Evolutionary conservation across 768 basidiomycete genomes (phyloP), one percentile per base, ranked within the genome.

Genomic region (Auricularia cornea): DNA sequence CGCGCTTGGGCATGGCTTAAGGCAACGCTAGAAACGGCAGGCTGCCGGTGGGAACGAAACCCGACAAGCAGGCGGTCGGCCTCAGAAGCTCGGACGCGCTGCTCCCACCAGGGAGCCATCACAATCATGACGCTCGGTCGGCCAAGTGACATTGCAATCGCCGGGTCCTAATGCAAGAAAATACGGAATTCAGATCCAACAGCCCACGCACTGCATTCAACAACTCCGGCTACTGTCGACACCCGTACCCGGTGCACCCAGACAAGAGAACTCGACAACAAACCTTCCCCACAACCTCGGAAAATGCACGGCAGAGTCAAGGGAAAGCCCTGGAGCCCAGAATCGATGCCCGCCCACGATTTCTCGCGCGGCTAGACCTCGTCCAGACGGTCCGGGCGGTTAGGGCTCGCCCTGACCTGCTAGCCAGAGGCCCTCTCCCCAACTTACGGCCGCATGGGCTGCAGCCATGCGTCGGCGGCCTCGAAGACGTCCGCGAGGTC

Each of bases 401-500:
- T n/a, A 60, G 18, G 29, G 20, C 28, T 59, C 35, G 35, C 35
- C 35, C 35, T 14, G 16, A 38, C 35, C 35, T 38, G 35, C 57
- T 26, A 28, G 12, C 57, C 31, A 20, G 57, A 26, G 20, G 35
- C 30, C 29, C 28, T 3, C 28, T 20, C 12, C 41, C 23, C 38
- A 67, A 64, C 68, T 85, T 80, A 92, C 68, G 91, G 91, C 69
- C 91, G 78, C 91, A 93, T 93, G 66, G 94, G 94, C 67, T 84
- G 86, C 68, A 98, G 79, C 94, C 94, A 98, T 64, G 85, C 85
- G 74, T 99, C 93, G 18, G 96, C 96, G 60, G 87, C 88, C 78
- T 98, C 94, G 77, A 98, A 99, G 78, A 95, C 91, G 75, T 92
- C 90, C 74, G 93, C 91, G 78, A 98, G 77, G 73, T 95, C 93